Conservation (phyloP, 2,329 filamentous ascomycete species). For the Fusarium algeriense region DNA sequence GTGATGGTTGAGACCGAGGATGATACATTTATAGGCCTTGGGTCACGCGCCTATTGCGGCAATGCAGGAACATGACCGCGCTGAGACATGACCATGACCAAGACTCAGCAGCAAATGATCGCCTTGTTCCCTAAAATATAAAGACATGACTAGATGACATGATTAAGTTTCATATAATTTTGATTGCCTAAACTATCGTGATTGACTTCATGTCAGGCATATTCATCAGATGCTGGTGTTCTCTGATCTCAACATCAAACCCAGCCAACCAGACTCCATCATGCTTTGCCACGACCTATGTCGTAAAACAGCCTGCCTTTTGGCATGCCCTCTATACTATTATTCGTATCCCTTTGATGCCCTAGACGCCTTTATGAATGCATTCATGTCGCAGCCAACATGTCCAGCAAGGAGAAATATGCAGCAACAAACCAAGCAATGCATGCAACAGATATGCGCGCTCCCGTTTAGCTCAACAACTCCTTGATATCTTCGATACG, state of each 20-base stretch:
- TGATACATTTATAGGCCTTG: conserved; percentile 22
- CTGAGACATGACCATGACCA: conserved; percentile 38
- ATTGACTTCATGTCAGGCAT: conserved; percentile 41
- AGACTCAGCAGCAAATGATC: conserved; percentile 31
- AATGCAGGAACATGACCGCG: conserved; percentile 42
- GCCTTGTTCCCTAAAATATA: not conserved
- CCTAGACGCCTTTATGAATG: conserved; percentile 35
- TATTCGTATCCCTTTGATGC: conserved; percentile 19
- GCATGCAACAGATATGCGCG: not conserved
- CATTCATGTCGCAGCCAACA: not conserved
- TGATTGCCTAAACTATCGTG: conserved; percentile 22
- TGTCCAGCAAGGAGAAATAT: conserved; percentile 3
- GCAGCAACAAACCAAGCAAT: not conserved
- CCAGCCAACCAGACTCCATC: conserved; percentile 17
- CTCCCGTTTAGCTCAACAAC: conserved; percentile 72
- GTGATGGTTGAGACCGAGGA: conserved; percentile 34
- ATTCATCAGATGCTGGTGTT: conserved; percentile 32
- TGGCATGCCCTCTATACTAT: conserved; percentile 14
- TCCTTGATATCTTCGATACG: conserved; percentile 95
- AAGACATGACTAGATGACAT: conserved; percentile 29
- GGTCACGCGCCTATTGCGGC: conserved; percentile 34
- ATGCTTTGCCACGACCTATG: conserved; percentile 14
- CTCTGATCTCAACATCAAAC: conserved; percentile 30
- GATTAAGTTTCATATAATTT: conserved; percentile 19
- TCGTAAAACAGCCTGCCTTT: conserved; percentile 14